Evolutionary conservation across 73 alveolate genomes (phyloP).

Genomic region (Stentor coeruleus): DNA sequence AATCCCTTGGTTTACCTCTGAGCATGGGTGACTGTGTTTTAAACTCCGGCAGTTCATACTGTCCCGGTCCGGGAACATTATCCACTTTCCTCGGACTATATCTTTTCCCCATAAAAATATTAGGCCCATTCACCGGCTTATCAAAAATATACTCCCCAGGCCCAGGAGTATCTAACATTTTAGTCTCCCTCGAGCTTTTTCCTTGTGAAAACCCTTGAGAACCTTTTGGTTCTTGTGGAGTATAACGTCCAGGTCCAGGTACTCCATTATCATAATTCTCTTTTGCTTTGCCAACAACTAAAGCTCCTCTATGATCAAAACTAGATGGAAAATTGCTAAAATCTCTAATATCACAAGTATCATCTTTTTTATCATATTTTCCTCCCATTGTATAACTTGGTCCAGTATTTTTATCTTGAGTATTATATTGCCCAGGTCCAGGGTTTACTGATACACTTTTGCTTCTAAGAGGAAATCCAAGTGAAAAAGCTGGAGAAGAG

Average conservation of each 20-base stretch:
- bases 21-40: background rate
- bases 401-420: background rate
- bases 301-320: background rate
- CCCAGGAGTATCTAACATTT: background rate
- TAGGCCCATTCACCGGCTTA: background rate
- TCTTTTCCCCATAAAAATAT: background rate
- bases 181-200: background rate
- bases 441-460: background rate
- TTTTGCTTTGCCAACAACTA: background rate
- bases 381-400: background rate
- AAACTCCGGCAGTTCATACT: background rate
- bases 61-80: slow-evolving; percentile 7
- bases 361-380: no score
- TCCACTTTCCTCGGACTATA: background rate
- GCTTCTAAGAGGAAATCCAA: background rate
- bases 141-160: background rate
- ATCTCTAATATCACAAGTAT: no score
- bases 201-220: background rate
- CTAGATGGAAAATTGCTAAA: background rate
- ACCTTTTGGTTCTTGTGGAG: background rate
- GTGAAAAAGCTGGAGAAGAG: background rate
- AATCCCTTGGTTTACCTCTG: background rate
- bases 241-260: slow-evolving; percentile 1
- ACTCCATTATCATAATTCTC: background rate
- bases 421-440: background rate